Evolutionary conservation across 768 basidiomycete genomes (phyloP).

Genomic region (Psilocybe cyanescens): DNA sequence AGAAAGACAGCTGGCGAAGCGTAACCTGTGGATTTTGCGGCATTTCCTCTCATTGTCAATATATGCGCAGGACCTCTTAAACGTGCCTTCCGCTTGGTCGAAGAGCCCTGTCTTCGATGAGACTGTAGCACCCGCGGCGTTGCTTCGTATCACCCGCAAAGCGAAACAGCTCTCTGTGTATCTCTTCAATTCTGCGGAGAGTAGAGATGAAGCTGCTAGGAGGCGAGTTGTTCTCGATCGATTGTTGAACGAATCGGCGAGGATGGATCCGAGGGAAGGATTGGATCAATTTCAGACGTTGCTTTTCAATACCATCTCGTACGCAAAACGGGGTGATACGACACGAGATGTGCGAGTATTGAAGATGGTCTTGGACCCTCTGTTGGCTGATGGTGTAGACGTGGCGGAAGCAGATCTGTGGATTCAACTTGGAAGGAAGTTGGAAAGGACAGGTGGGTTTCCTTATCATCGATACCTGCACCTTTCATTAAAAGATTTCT

Average conservation of each 20-base stretch:
- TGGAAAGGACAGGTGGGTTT: conserved; percentile 64
- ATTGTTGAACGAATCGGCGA: conserved; percentile 18
- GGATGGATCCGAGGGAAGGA: conserved; percentile 19
- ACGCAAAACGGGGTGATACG: conserved; percentile 42
- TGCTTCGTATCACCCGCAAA: conserved; percentile 47
- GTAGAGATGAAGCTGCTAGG: conserved; percentile 49
- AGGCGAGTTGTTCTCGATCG: conserved; percentile 43
- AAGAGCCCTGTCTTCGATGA: conserved; percentile 52
- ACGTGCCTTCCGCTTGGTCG: conserved; percentile 47
- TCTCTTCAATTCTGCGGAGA: conserved; percentile 48
- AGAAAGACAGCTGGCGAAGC: conserved; percentile 63
- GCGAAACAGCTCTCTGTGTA: conserved; percentile 65
- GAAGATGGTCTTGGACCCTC: conserved; percentile 58
- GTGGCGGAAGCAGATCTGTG: conserved; percentile 76
- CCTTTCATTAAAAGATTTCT: not conserved
- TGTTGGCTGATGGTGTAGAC: conserved; percentile 62
- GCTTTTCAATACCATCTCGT: conserved; percentile 32
- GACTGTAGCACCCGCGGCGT: conserved; percentile 33
- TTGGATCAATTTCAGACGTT: conserved; percentile 24
- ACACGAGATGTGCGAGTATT: conserved; percentile 64
- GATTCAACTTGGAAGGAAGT: conserved; percentile 67
- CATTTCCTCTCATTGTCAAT: conserved; percentile 68
- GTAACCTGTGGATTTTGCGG: conserved; percentile 67
- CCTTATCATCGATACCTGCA: not conserved
- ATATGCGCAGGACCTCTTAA: conserved; percentile 64